Conservation (phyloP, 108 stramenopile genomes). For the Thalassiosira profunda region DNA sequence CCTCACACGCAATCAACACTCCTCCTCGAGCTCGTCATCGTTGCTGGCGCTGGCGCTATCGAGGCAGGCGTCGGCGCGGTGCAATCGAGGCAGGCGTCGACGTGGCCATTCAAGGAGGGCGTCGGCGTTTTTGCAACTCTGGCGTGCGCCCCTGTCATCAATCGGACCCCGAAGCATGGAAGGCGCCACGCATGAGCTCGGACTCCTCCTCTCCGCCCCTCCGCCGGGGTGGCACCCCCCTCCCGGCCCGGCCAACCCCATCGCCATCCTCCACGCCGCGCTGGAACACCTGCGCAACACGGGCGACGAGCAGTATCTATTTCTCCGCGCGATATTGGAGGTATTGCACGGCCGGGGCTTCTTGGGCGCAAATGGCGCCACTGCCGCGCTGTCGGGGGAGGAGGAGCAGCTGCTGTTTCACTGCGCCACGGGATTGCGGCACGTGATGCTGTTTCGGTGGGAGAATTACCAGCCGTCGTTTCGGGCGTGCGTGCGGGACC, state of each 20-base stretch:
- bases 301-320: constrained; percentile 74
- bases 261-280: constrained; percentile 60
- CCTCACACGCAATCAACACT: too few relatives aligned
- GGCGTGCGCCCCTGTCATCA: too few relatives aligned
- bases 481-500: constrained; percentile 56
- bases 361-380: background rate
- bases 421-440: constrained; percentile 77
- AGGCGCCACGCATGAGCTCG: too few relatives aligned
- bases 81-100: too few relatives aligned
- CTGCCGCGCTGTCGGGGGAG: constrained; percentile 19
- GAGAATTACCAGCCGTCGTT: constrained; percentile 38
- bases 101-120: too few relatives aligned
- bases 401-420: constrained; percentile 83
- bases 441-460: constrained; percentile 70
- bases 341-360: constrained; percentile 24
- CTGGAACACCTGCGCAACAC: constrained; percentile 74
- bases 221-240: constrained; percentile 42
- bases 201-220: constrained; percentile 51
- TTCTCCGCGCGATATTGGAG: constrained; percentile 72
- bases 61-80: too few relatives aligned
- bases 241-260: constrained; percentile 41
- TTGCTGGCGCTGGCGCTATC: too few relatives aligned
- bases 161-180: too few relatives aligned
- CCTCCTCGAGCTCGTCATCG: too few relatives aligned
- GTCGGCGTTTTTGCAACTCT: too few relatives aligned